Evolutionary conservation across 225 moss, liverwort and hornwort genomes (phyloP), one percentile per base, ranked within the genome.

Genomic region (Sphagnum tenellum): DNA sequence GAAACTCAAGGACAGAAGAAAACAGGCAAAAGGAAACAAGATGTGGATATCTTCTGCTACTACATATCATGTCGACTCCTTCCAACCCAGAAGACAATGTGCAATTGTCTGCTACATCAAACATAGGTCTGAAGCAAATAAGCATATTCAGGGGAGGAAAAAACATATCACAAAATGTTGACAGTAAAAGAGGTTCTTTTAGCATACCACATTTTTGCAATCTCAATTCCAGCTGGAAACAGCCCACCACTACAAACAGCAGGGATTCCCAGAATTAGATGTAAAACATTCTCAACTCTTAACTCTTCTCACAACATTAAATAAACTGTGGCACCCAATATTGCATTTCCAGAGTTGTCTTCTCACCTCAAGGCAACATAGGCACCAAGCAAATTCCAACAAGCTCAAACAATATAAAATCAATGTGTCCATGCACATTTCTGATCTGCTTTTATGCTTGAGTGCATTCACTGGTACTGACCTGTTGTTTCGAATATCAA

Each of bases 401-500:
- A 29, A 29, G 29, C 29, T 29, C 29, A 29, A 29, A 29, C 29
- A 29, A 29, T 29, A 29, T 29, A 29, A 29, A 29, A 29, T 29
- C 29, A 29, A 29, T 29, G 29, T 29, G 29, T 29, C 29, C 29
- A 29, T 29, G 29, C 29, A 29, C 29, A 29, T 29, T 29, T 29
- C 29, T 29, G 29, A 29, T 29, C 29, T 29, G 29, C 29, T 29
- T 29, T 29, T 29, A 29, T 29, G 29, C 29, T 29, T 29, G 29
- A 29, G 29, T 29, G 29, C 29, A 29, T 29, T 29, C 29, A 29
- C 29, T 29, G 29, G 1, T 9, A 52, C 7, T 52, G 48, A 93
- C 98, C 98, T 98, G 71, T 98, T 98, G 65, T 98, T 98, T 13
- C 98, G 84, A 53, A 98, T 98, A 71, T 98, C 98, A 50, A 98